Conservation (phyloP, 345 rosid genomes). For the Isatis tinctoria region DNA sequence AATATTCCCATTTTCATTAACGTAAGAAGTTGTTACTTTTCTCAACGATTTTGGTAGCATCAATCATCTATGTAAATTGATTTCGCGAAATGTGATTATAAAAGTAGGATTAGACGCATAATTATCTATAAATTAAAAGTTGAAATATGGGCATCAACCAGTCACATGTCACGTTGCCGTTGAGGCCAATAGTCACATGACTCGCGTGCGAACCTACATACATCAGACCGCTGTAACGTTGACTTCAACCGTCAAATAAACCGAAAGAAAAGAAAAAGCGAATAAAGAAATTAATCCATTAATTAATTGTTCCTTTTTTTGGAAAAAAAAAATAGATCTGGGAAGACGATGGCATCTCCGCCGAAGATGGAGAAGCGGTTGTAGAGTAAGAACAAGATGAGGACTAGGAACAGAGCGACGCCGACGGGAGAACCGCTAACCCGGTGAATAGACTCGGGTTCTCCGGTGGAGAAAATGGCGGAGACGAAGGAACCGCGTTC, state of each 20-base stretch:
- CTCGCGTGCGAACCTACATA: too few species aligned
- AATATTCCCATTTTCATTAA: neutral
- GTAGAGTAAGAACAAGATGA: slow-evolving; percentile 63
- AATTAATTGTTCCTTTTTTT: neutral
- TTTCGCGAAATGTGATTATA: neutral
- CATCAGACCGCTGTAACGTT: neutral
- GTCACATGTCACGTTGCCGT: too few species aligned
- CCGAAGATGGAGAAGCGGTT: slow-evolving; percentile 78
- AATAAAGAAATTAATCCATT: neutral
- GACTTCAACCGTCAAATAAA: slow-evolving; percentile 19
- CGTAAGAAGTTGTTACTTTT: neutral
- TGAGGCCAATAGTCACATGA: too few species aligned
- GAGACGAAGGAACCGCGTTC: slow-evolving; percentile 64
- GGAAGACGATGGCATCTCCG: slow-evolving; percentile 33
- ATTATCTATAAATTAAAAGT: too few species aligned
- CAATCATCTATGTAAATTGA: neutral
- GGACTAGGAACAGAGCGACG: slow-evolving; percentile 57
- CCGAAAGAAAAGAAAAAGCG: neutral
- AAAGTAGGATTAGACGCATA: neutral
- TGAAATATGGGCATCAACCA: too few species aligned
- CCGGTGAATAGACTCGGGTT: slow-evolving; percentile 61
- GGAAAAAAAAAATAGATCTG: slow-evolving; percentile 23
- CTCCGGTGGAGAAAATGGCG: slow-evolving; percentile 57
- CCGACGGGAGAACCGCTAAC: slow-evolving; percentile 77
- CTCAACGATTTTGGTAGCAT: neutral